Base-by-base conservation (phyloP, 2,329 filamentous ascomycete species). In the Diaporthe nobilis region DNA sequence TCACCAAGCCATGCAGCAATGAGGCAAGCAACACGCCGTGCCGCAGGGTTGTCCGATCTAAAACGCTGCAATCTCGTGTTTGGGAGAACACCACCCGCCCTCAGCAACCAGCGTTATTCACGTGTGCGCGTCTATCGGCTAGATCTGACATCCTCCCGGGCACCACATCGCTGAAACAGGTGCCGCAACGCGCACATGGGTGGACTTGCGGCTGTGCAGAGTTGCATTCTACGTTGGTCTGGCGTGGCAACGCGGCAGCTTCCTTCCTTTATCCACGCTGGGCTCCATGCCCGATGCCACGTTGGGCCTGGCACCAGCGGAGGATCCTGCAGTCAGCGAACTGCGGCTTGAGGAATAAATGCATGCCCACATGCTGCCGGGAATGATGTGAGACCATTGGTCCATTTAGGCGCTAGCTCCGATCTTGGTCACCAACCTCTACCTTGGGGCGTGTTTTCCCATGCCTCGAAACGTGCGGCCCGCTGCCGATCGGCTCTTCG, bases 371-470 rank as follows among this genome's bases (percentile, higher is more conserved):
- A 42, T 72, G 31, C 22, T 73, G 15, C 25, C 34, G 31, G 34
- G 7, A 63, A 73, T 53, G 58, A 34, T 65, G 44, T 73, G 58
- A 73, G 71, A 73, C 58, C 60, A 55, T 65, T 73, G 71, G 58
- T 20, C 34, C 58, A 22, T 49, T 47, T 57, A 55, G 71, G 58
- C 71, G 47, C 71, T 73, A 73, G 42, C 55, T 34, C 58, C 44
- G 53, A 57, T 53, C 47, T 42, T 12, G 28, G 20, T 28, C 70
- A 65, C 71, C 58, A 65, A 73, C 49, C 15, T 61, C 39, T 20
- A 22, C 15, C 42, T 51, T 60, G 53, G 31, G 55, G 13, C 13
- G 37, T 42, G 20, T 37, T 44, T 12, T 31, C n/a, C 20, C 17
- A 53, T 39, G 31, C 9, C 63, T 51, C 65, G 28, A 68, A 68